A percentile compares a stretch with the other conserved stretches of the same genome.
Evolutionary conservation across 2,329 filamentous ascomycete species (phyloP).

Genomic region (Rasamsonia emersonii): DNA sequence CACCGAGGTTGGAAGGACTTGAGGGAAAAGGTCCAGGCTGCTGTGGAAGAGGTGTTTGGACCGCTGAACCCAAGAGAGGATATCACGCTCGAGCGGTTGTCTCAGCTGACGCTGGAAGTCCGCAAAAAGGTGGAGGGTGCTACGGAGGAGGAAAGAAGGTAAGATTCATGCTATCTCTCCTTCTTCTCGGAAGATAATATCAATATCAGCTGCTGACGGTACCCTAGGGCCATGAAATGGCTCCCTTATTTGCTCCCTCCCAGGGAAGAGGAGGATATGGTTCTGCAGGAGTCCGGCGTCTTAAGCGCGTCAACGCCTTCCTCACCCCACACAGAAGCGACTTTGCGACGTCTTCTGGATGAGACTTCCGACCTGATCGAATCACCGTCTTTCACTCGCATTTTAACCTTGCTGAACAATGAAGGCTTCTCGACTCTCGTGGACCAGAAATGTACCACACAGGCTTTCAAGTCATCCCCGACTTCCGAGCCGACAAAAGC

Average conservation of each 20-base stretch:
- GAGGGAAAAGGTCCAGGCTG: slow-evolving; percentile 70
- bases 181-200: neutral
- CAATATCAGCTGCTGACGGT: slow-evolving; percentile 4
- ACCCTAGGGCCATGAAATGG: slow-evolving; percentile 57
- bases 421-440: slow-evolving; percentile 77
- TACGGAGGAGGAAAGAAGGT: slow-evolving; percentile 55
- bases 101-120: slow-evolving; percentile 72
- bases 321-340: slow-evolving; percentile 30
- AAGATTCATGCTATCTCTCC: slow-evolving; percentile 13
- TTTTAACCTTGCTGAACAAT: slow-evolving; percentile 79
- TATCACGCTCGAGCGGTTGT: slow-evolving; percentile 69
- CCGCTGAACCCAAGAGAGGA: slow-evolving; percentile 80
- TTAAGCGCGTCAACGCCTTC: slow-evolving; percentile 32
- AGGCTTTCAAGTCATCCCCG: slow-evolving; percentile 58
- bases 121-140: slow-evolving; percentile 75
- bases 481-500: slow-evolving; percentile 33
- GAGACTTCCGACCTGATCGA: slow-evolving; percentile 95
- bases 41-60: slow-evolving; percentile 86
- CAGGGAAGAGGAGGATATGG: slow-evolving; percentile 66
- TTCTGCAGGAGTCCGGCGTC: slow-evolving; percentile 80
- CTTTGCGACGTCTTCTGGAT: slow-evolving; percentile 76
- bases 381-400: slow-evolving; percentile 80
- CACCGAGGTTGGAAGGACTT: slow-evolving; percentile 82
- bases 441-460: slow-evolving; percentile 68
- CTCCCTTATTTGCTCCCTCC: slow-evolving; percentile 76